phyloP scores from a whole-genome alignment of 495 filamentous ascomycete genomes.

The Viridothelium virens region DNA sequence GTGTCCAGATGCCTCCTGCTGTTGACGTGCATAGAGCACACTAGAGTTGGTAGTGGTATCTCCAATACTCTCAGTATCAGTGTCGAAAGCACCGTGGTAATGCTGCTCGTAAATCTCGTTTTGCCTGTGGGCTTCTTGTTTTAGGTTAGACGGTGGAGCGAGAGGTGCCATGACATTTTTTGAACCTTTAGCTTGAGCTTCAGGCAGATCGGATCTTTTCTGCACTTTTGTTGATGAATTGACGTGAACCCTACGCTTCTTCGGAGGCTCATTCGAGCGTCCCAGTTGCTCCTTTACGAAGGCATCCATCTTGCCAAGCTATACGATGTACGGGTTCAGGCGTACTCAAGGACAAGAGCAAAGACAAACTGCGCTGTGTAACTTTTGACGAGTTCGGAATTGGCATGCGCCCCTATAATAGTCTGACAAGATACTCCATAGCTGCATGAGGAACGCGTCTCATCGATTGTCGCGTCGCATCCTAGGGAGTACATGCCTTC shows the following conservation, averaged over 20 bases:
- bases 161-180: background rate
- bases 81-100: constrained; percentile 20
- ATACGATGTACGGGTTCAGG: background rate
- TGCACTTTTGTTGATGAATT: background rate
- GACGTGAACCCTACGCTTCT: background rate
- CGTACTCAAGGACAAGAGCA: background rate
- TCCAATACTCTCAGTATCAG: constrained; percentile 27
- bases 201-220: background rate
- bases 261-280: background rate
- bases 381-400: too few species aligned
- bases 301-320: background rate
- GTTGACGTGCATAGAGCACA: background rate
- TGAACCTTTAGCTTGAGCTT: background rate
- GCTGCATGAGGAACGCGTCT: too few species aligned
- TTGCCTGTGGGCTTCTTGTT: background rate
- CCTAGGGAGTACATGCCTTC: too few species aligned
- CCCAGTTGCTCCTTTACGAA: background rate
- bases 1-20: background rate
- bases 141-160: background rate
- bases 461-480: background rate
- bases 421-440: too few species aligned
- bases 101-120: background rate
- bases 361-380: background rate
- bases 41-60: constrained; percentile 24
- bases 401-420: too few species aligned